These are phyloP conservation scores for Eucalyptus viminalis DNA, from an alignment of 345 rosid species.

Conservation along the genomic window DNA sequence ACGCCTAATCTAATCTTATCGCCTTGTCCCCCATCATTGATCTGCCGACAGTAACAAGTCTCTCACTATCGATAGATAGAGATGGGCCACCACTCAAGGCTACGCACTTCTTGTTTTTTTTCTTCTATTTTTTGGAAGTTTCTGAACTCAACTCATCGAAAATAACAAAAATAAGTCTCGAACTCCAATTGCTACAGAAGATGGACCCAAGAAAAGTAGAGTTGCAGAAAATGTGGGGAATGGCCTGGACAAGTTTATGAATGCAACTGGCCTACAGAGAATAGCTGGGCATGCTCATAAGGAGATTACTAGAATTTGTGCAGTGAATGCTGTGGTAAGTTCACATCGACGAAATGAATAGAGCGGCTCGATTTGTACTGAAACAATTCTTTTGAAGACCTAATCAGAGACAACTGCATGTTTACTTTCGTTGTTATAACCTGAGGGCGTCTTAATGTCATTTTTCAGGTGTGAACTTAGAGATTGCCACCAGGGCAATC, in stretches of 20 bases:
- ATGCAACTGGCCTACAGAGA: neutral
- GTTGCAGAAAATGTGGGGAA: neutral
- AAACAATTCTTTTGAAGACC: no score
- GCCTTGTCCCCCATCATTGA: neutral
- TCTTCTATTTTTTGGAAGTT: neutral
- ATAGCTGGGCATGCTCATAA: neutral
- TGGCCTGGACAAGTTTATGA: neutral
- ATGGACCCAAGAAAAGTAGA: neutral
- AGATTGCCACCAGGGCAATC: neutral
- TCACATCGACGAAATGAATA: neutral
- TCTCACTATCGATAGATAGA: neutral
- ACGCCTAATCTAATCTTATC: neutral
- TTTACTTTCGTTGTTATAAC: no score
- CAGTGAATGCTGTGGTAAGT: neutral
- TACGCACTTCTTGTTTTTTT: neutral
- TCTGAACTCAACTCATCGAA: neutral
- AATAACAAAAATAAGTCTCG: neutral
- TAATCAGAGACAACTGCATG: no score
- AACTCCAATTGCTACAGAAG: neutral
- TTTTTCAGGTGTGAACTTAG: neutral
- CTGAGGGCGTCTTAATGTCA: neutral
- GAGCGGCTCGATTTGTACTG: neutral
- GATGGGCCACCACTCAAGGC: neutral
- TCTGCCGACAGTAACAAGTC: neutral
- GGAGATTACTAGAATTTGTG: neutral